phyloP scores from a whole-genome alignment of 2,329 filamentous ascomycete genomes.

The Reticulascus tulasneorum region DNA sequence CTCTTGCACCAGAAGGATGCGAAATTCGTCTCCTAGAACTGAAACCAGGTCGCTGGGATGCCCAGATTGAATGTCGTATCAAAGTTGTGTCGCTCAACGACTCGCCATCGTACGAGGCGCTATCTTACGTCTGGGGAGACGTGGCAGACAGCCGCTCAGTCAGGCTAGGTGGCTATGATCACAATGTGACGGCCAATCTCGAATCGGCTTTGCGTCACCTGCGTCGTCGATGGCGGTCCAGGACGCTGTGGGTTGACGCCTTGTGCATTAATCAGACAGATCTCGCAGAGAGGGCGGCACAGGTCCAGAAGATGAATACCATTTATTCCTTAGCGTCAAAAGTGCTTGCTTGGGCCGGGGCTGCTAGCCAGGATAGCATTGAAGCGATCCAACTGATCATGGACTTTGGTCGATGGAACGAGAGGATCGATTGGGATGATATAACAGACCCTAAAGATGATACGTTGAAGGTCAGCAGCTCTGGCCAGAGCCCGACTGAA shows the following conservation, averaged over 20 bases:
- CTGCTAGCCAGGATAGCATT: not conserved
- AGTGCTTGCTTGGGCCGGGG: slow-evolving; percentile 1
- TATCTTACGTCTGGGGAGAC: slow-evolving; percentile 4
- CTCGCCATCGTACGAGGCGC: not conserved
- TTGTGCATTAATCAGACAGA: slow-evolving; percentile 3
- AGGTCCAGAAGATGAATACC: not conserved
- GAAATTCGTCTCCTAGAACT: no score
- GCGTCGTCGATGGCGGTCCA: no score
- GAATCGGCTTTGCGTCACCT: slow-evolving; percentile 1
- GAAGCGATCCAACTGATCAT: no score
- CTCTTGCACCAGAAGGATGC: no score
- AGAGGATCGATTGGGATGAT: not conserved
- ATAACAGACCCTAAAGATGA: not conserved
- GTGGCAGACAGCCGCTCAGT: not conserved
- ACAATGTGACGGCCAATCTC: not conserved
- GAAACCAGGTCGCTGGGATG: no score
- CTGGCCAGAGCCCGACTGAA: not conserved
- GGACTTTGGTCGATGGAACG: not conserved
- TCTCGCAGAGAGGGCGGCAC: not conserved
- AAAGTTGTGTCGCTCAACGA: not conserved
- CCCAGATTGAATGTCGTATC: no score
- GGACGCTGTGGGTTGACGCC: slow-evolving; percentile 4
- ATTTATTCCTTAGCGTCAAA: not conserved
- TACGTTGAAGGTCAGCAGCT: no score
- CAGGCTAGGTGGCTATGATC: not conserved